Conservation (phyloP, 352 stramenopile genomes). For the Globisporangium uncinulatum region DNA sequence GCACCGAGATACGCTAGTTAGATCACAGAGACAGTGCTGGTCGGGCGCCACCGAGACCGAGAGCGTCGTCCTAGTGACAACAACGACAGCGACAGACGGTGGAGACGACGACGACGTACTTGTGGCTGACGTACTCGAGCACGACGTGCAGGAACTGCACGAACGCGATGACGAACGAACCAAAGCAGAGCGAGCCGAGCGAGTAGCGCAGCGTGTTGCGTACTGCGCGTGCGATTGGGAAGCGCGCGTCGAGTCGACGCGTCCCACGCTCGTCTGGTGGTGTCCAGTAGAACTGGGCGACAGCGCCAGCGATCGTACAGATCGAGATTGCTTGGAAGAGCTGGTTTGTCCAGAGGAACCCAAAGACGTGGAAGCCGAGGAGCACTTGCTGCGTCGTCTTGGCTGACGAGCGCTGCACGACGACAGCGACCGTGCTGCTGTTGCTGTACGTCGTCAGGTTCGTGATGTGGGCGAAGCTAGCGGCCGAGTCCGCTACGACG, state of each 20-base stretch:
- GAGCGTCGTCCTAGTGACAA: not conserved
- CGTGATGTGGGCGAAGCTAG: slow-evolving; percentile 14
- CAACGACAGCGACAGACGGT: slow-evolving; percentile 7
- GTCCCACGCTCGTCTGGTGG: slow-evolving; percentile 21
- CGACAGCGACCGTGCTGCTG: not conserved
- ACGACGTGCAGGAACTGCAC: slow-evolving; percentile 93
- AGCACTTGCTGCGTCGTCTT: slow-evolving; percentile 52
- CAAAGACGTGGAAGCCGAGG: slow-evolving; percentile 89
- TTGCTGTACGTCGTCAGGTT: slow-evolving; percentile 36
- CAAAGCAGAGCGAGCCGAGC: slow-evolving; percentile 94
- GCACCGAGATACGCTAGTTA: not conserved
- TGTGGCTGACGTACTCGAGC: slow-evolving; percentile 93
- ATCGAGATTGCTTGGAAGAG: slow-evolving; percentile 95
- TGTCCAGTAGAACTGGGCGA: slow-evolving; percentile 93
- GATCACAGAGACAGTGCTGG: not conserved
- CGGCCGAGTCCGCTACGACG: slow-evolving; percentile 19
- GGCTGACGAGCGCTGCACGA: slow-evolving; percentile 17
- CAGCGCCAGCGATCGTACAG: slow-evolving; percentile 89
- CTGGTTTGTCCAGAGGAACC: slow-evolving; percentile 95
- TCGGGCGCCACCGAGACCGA: not conserved
- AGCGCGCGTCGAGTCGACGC: slow-evolving; percentile 39
- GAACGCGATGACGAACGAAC: slow-evolving; percentile 95
- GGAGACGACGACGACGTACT: slow-evolving; percentile 33
- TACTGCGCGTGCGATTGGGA: slow-evolving; percentile 60
- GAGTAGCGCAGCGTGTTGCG: slow-evolving; percentile 84